Base-by-base conservation (phyloP, 2,329 filamentous ascomycete species). In the Paraphaeosphaeria sporulosa region DNA sequence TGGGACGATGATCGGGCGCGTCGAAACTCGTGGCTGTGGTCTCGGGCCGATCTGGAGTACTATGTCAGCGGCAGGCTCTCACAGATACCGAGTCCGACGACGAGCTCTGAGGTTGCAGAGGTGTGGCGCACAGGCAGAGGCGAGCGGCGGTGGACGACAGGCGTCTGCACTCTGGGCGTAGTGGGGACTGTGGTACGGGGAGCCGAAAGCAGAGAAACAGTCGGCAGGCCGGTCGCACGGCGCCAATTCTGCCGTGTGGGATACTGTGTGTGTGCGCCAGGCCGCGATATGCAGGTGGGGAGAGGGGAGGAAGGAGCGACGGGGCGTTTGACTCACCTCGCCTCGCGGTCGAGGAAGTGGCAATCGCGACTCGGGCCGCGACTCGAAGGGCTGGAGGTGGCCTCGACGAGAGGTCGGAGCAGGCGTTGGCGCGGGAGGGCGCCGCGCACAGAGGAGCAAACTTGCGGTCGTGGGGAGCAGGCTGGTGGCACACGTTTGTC, bases 251-350 rank as follows among this genome's bases (percentile, higher is more conserved):
- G 60, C 64, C 56, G 65, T 64, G 65, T 64, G 68, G 68, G 68
- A 60, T 62, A 63, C 58, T 55, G 47, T 67, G 62, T 67, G 62
- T 67, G 70, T 60, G 55, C 59, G 50, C 50, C 61, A 64, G 62
- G 60, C 66, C 44, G 52, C 52, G 57, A 61, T 13, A 34, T 21
- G 50, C 50, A 55, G 68, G 57, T 21, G 25, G 46, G 55, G 3
- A 36, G 44, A 47, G 42, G 55, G 44, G 53, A 61, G 56, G 59
- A 54, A 69, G 55, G 67, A 54, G 61, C 63, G 54, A 4, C 44
- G 30, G 63, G 60, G 57, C 55, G 64, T 71, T 71, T 76, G 71
- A 76, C 74, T 77, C 72, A 76, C 75, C 72, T 77, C 72, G 76
- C 75, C 72, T 71, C 54, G 59, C 54, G 23, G 46, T 59, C 43